Conservation (phyloP, 768 basidiomycete species). For the Pseudohyphozyma bogoriensis region DNA sequence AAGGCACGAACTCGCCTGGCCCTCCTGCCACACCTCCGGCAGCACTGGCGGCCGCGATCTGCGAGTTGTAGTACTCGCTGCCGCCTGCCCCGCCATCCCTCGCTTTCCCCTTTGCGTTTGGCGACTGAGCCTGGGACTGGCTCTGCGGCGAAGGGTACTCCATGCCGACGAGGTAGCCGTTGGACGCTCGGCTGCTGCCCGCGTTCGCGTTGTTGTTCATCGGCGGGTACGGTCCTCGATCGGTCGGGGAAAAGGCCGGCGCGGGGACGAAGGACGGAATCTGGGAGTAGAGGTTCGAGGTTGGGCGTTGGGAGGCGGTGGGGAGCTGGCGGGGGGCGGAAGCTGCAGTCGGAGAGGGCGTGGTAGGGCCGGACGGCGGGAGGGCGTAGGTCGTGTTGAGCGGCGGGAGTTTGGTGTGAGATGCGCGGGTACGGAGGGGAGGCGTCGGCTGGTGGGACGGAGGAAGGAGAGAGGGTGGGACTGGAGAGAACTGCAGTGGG, state of each 20-base stretch:
- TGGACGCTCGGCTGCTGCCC: not conserved
- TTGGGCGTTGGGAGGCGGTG: no score
- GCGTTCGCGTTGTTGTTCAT: not conserved
- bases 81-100: not conserved
- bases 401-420: not conserved
- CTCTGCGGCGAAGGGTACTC: no score
- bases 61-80: not conserved
- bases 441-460: not conserved
- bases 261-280: conserved; percentile 11
- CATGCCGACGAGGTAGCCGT: not conserved
- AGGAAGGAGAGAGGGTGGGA: not conserved
- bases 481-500: not conserved
- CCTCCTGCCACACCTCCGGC: not conserved
- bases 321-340: not conserved
- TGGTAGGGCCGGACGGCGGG: not conserved
- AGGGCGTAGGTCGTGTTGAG: not conserved
- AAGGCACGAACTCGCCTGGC: not conserved
- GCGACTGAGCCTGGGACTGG: not conserved
- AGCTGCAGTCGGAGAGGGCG: not conserved
- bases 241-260: conserved; percentile 2
- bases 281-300: not conserved
- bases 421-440: not conserved
- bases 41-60: not conserved
- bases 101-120: not conserved
- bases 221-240: conserved; percentile 20